Conservation (phyloP, 352 stramenopile genomes). For the Phytophthora cryptogea region DNA sequence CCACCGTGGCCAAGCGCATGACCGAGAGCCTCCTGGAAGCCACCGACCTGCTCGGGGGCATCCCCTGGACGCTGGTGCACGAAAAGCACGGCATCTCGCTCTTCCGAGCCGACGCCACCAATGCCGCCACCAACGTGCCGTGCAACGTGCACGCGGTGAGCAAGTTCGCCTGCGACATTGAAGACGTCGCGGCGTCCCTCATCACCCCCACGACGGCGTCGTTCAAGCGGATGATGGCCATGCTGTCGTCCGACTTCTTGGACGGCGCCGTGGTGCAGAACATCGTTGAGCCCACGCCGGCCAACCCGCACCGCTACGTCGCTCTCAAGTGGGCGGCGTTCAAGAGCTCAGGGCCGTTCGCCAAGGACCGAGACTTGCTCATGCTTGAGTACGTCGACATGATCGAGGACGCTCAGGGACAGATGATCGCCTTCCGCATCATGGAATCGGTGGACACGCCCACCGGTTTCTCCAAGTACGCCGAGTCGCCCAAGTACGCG, state of each 20-base stretch:
- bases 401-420: constrained; percentile 85
- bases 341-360: constrained; percentile 82
- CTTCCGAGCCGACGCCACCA: constrained; percentile 68
- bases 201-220: constrained; percentile 78
- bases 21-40: constrained; percentile 74
- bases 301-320: constrained; percentile 78
- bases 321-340: constrained; percentile 87
- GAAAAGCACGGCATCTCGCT: constrained; percentile 87
- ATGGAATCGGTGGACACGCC: constrained; percentile 85
- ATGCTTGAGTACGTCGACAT: constrained; percentile 90
- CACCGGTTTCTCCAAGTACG: constrained; percentile 47
- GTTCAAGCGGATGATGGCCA: constrained; percentile 88
- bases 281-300: constrained; percentile 70
- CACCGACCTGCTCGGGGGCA: constrained; percentile 73
- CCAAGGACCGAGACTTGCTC: constrained; percentile 79
- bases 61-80: constrained; percentile 76
- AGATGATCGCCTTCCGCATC: constrained; percentile 84
- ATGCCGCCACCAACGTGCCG: constrained; percentile 52
- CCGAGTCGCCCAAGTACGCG: constrained; percentile 65
- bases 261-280: constrained; percentile 83
- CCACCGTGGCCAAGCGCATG: constrained; percentile 80
- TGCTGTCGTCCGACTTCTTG: constrained; percentile 84
- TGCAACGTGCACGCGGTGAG: constrained; percentile 89
- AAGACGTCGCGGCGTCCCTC: constrained; percentile 83
- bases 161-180: constrained; percentile 80